phyloP scores from a whole-genome alignment of 371 early-diverging fungal species.

The Fennellomyces sp. region DNA sequence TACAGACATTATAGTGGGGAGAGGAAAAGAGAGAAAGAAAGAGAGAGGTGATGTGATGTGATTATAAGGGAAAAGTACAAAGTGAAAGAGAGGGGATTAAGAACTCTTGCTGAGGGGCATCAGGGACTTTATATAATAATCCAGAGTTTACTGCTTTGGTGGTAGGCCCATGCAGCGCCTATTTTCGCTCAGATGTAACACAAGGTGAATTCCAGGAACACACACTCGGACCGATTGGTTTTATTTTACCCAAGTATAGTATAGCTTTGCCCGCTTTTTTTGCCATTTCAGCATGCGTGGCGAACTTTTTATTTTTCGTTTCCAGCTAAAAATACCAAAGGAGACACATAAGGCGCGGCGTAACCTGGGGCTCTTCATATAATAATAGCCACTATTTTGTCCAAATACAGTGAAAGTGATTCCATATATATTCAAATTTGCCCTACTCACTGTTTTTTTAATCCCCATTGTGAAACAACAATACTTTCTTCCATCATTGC shows the following conservation, averaged over 20 bases:
- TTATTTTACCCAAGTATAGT: neutral
- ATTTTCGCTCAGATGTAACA: conserved; percentile 6
- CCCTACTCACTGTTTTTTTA: no score
- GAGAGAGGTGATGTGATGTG: neutral
- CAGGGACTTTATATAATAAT: neutral
- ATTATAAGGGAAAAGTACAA: neutral
- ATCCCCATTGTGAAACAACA: no score
- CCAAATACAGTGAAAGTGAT: neutral
- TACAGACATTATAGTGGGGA: conserved; percentile 19
- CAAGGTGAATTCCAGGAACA: conserved; percentile 29
- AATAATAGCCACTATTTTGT: neutral
- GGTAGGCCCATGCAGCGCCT: neutral
- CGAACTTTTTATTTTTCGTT: neutral
- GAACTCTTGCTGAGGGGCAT: neutral
- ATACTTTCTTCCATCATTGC: no score
- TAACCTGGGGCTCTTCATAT: neutral
- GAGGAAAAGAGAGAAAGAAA: neutral
- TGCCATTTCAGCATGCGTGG: conserved; percentile 2
- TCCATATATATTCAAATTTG: neutral
- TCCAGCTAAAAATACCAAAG: conserved; percentile 4
- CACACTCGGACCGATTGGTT: neutral
- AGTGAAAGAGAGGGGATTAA: neutral
- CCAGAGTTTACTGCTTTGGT: neutral
- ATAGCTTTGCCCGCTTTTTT: neutral
- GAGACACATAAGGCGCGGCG: neutral